A percentile compares a stretch with the other conserved stretches of the same genome.
phyloP scores from a whole-genome alignment of 164 flowering plant genomes.

The Piper betle region DNA sequence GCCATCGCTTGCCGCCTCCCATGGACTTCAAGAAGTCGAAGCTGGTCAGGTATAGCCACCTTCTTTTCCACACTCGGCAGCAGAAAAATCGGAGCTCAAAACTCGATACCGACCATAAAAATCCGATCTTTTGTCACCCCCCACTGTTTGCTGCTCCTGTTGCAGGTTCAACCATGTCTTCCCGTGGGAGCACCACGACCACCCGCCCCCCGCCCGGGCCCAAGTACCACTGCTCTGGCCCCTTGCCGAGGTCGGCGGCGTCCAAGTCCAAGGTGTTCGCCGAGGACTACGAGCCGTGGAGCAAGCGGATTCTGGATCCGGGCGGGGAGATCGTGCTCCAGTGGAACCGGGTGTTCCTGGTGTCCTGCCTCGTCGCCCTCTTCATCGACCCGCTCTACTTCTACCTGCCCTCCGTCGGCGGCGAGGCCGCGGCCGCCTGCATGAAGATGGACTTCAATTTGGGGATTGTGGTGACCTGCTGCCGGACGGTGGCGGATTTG shows the following conservation, averaged over 20 bases:
- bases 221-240: neutral
- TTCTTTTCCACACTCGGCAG: no score
- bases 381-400: no score
- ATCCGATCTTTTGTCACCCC: no score
- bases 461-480: constrained; percentile 51
- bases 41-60: neutral
- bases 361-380: constrained; percentile 66
- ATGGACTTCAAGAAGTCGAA: neutral
- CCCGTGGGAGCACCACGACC: constrained; percentile 2
- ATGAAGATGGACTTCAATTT: no score
- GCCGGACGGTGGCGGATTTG: constrained; percentile 56
- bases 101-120: no score
- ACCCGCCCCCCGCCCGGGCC: neutral
- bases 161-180: constrained; percentile 1
- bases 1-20: no score
- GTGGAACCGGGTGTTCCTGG: constrained; percentile 71
- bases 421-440: no score
- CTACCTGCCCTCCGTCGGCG: no score
- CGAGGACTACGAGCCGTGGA: constrained; percentile 40
- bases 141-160: no score
- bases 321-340: constrained; percentile 56
- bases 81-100: no score
- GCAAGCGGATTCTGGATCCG: constrained; percentile 59
- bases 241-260: neutral
- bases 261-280: constrained; percentile 39